These are phyloP conservation scores for Sugiyamaella pinicola DNA, from an alignment of 1,139 yeast species.

Conservation along the genomic window DNA sequence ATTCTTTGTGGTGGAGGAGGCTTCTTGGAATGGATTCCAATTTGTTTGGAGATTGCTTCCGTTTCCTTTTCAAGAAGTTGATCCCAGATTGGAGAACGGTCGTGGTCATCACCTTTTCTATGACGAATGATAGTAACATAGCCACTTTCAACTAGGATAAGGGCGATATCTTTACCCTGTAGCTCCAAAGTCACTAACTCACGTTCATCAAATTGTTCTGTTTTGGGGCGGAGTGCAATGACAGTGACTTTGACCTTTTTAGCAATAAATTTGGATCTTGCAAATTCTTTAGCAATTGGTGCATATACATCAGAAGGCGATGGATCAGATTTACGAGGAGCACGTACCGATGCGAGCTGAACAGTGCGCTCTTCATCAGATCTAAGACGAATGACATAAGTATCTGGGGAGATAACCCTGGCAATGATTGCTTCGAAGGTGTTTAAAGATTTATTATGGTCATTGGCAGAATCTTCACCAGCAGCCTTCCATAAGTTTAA, in stretches of 20 bases:
- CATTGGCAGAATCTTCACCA: slow-evolving; percentile 28
- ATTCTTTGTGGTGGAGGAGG: slow-evolving; percentile 57
- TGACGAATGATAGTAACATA: slow-evolving; percentile 79
- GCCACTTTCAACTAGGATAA: slow-evolving; percentile 62
- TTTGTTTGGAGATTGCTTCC: slow-evolving; percentile 56
- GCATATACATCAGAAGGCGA: slow-evolving; percentile 57
- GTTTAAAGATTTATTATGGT: slow-evolving; percentile 31
- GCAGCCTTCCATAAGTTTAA: slow-evolving; percentile 61
- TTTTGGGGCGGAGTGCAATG: slow-evolving; percentile 68
- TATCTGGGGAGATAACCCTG: slow-evolving; percentile 69
- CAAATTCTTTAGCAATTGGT: slow-evolving; percentile 67
- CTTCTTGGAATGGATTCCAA: slow-evolving; percentile 66
- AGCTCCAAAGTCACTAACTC: slow-evolving; percentile 61
- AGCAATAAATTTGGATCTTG: slow-evolving; percentile 68
- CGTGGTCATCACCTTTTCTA: slow-evolving; percentile 68
- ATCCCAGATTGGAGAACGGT: slow-evolving; percentile 79
- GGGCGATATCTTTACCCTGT: slow-evolving; percentile 62
- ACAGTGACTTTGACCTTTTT: slow-evolving; percentile 61
- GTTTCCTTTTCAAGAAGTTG: slow-evolving; percentile 69
- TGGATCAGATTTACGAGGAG: slow-evolving; percentile 67
- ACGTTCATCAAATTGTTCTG: slow-evolving; percentile 64
- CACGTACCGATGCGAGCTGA: slow-evolving; percentile 72
- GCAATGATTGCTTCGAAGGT: slow-evolving; percentile 58
- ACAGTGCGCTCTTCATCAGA: slow-evolving; percentile 52
- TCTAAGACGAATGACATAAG: slow-evolving; percentile 55